Evolutionary conservation across 2,329 filamentous ascomycete genomes (phyloP).

Genomic region (Pestalotiopsis sp.): DNA sequence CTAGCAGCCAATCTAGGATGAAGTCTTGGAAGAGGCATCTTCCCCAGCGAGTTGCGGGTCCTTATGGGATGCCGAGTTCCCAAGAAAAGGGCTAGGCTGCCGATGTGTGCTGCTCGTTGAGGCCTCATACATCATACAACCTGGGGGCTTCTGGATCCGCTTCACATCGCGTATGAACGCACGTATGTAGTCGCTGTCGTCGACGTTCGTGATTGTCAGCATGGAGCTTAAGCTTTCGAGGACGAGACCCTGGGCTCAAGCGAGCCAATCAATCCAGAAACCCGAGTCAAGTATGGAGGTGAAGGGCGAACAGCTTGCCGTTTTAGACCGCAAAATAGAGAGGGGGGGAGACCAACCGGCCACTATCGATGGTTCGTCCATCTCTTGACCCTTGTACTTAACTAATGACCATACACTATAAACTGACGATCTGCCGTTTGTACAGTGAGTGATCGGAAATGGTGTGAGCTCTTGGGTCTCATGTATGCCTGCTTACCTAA

Average conservation of each 20-base stretch:
- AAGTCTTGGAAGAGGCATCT: background rate
- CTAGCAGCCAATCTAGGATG: too few species aligned
- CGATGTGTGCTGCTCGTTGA: background rate
- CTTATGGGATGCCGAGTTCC: background rate
- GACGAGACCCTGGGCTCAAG: background rate
- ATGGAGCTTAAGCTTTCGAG: background rate
- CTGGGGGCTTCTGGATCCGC: background rate
- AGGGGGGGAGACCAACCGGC: background rate
- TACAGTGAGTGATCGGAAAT: too few species aligned
- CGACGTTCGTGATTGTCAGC: background rate
- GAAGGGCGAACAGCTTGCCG: background rate
- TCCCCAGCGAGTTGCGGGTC: background rate
- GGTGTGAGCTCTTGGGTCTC: too few species aligned
- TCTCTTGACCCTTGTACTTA: too few species aligned
- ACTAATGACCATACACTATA: too few species aligned
- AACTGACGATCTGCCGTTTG: too few species aligned
- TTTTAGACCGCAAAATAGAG: background rate
- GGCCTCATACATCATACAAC: background rate
- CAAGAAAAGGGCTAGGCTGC: background rate
- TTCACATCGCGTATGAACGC: too few species aligned
- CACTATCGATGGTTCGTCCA: too few species aligned
- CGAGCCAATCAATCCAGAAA: background rate
- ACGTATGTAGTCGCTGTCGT: background rate
- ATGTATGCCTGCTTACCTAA: background rate
- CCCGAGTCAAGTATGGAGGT: background rate